Evolutionary conservation across 176 grass and related monocot genomes (phyloP).

Genomic region (Pontederia crassipes): DNA sequence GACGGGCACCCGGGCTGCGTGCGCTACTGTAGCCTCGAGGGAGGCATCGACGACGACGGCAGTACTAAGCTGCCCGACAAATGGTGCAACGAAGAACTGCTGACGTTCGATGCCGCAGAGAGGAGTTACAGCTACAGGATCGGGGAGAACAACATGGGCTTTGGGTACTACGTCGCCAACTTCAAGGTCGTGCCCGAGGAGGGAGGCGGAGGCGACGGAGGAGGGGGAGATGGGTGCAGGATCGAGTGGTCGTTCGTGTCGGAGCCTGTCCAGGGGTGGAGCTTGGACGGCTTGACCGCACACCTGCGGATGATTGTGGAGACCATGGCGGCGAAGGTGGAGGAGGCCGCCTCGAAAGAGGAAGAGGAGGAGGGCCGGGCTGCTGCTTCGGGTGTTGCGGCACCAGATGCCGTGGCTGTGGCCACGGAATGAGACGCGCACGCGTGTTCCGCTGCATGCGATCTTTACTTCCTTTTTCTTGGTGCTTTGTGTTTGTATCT

Average conservation of each 20-base stretch:
- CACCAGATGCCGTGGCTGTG: too few relatives aligned
- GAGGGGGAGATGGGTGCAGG: conserved; percentile 22
- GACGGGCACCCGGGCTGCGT: conserved; percentile 37
- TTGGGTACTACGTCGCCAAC: conserved; percentile 41
- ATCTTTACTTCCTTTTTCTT: too few relatives aligned
- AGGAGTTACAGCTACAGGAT: conserved; percentile 42
- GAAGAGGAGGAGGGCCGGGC: too few relatives aligned
- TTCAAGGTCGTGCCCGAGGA: conserved; percentile 15
- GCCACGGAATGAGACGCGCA: too few relatives aligned
- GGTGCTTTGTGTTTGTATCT: too few relatives aligned
- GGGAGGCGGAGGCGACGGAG: conserved; percentile 16
- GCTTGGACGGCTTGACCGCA: conserved; percentile 25
- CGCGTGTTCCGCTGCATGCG: too few relatives aligned
- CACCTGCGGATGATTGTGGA: conserved; percentile 19
- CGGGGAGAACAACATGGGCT: conserved; percentile 49
- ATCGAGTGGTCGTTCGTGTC: conserved; percentile 50
- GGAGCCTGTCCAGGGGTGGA: conserved; percentile 38
- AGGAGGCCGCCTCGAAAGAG: neutral
- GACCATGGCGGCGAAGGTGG: conserved; percentile 40
- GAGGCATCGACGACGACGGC: neutral
- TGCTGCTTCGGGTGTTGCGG: too few relatives aligned
- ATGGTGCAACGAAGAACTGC: conserved; percentile 68
- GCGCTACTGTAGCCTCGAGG: conserved; percentile 30
- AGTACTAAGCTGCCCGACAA: neutral
- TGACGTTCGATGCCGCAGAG: conserved; percentile 28